These are phyloP conservation scores for Pseudogymnoascus sp. DNA, from an alignment of 2,329 filamentous ascomycete genomes.

Conservation along the genomic window DNA sequence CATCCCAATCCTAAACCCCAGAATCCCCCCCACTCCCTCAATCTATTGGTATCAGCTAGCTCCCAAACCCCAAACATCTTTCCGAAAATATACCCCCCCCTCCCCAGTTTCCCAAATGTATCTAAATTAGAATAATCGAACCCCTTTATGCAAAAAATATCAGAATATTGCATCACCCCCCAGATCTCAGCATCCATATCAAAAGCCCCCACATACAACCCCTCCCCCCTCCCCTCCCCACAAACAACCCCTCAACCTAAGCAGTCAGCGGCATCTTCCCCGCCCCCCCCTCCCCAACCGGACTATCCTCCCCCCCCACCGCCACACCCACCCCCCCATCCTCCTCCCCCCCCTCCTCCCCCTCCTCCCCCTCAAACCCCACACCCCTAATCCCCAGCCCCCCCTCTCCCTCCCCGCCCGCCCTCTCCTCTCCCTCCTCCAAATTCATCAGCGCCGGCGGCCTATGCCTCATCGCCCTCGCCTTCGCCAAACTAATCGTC, in stretches of 20 bases:
- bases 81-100: not conserved
- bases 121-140: not conserved
- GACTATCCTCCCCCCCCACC: not conserved
- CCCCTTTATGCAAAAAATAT: not conserved
- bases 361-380: conserved; percentile 33
- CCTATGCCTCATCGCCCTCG: conserved; percentile 75
- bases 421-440: conserved; percentile 31
- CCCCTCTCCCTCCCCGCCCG: not conserved
- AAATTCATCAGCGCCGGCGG: conserved; percentile 80
- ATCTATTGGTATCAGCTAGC: not conserved
- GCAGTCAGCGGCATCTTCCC: not conserved
- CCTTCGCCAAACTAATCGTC: conserved; percentile 87
- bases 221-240: not conserved
- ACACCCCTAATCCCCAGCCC: not conserved
- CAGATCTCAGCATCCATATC: too few species aligned
- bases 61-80: too few species aligned
- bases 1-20: not conserved
- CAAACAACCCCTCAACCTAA: not conserved
- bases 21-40: not conserved
- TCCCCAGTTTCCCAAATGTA: not conserved
- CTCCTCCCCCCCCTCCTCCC: not conserved
- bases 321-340: not conserved
- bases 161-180: not conserved
- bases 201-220: too few species aligned
- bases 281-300: not conserved